Conservation (phyloP, 2,329 filamentous ascomycete species). For the Blumeria hordei region DNA sequence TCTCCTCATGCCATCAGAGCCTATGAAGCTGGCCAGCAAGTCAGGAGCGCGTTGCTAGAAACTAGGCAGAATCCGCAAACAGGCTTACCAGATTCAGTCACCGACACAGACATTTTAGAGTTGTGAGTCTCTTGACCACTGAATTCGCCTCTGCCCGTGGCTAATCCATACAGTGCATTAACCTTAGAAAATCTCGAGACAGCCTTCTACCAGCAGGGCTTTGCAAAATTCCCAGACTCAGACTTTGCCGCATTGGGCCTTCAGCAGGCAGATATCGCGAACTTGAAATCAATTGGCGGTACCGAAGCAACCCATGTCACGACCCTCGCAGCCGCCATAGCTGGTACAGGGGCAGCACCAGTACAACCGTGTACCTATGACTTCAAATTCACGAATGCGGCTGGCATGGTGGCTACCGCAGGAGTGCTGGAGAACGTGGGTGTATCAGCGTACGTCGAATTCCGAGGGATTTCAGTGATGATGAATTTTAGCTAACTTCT, state of each 20-base stretch:
- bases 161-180: conserved; percentile 26
- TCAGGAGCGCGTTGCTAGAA: conserved; percentile 6
- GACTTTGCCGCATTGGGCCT: conserved; percentile 42
- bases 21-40: conserved; percentile 8
- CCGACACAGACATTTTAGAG: conserved; percentile 26
- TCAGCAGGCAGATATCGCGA: conserved; percentile 26
- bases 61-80: conserved; percentile 12
- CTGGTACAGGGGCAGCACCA: conserved; percentile 35
- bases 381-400: conserved; percentile 42
- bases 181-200: conserved; percentile 55
- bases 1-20: conserved; percentile 8
- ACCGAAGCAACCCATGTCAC: conserved; percentile 40
- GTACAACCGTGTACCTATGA: conserved; percentile 48
- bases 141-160: background rate
- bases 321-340: conserved; percentile 33
- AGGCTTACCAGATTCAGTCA: conserved; percentile 17
- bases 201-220: conserved; percentile 47
- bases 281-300: conserved; percentile 34
- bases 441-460: conserved; percentile 34
- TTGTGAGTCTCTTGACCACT: conserved; percentile 19
- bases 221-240: conserved; percentile 36
- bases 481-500: background rate
- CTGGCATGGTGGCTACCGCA: conserved; percentile 43
- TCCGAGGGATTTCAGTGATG: background rate
- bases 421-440: conserved; percentile 48